Conservation (phyloP, 345 rosid genomes). For the Citrus maxima region DNA sequence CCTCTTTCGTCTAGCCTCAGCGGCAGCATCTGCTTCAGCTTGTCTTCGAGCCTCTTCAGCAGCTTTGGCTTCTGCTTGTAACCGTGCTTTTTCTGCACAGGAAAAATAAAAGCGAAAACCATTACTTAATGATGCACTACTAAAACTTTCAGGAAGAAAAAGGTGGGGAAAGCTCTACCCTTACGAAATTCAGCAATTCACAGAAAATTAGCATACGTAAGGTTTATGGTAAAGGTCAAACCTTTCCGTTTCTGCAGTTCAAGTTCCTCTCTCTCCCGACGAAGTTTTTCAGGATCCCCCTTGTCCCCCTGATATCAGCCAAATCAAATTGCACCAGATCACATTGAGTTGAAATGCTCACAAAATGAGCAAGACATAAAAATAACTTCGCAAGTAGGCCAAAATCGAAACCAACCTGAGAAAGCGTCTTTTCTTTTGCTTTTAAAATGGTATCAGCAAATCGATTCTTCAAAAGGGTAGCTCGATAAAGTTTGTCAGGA, state of each 20-base stretch:
- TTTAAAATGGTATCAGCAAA: slow-evolving; percentile 94
- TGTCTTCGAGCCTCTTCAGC: slow-evolving; percentile 83
- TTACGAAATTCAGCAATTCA: background rate
- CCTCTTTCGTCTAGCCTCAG: slow-evolving; percentile 75
- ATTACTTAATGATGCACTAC: background rate
- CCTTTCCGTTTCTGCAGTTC: slow-evolving; percentile 79
- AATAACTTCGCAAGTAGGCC: background rate
- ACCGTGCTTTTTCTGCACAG: slow-evolving; percentile 75
- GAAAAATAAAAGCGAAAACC: background rate
- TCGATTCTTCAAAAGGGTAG: slow-evolving; percentile 73
- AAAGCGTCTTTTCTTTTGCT: slow-evolving; percentile 85
- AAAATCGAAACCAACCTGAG: slow-evolving; percentile 51
- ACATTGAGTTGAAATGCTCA: slow-evolving; percentile 11
- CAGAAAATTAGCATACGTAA: background rate
- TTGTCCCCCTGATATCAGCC: slow-evolving; percentile 56
- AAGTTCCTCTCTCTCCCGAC: slow-evolving; percentile 78
- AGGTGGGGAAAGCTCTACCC: background rate
- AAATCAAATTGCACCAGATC: slow-evolving; percentile 13
- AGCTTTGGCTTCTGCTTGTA: slow-evolving; percentile 91
- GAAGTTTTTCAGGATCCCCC: slow-evolving; percentile 80
- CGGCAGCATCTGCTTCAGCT: slow-evolving; percentile 82
- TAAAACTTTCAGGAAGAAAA: too few species aligned
- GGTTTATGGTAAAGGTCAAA: slow-evolving; percentile 13
- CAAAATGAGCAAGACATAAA: background rate
- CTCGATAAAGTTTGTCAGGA: slow-evolving; percentile 80